A percentile compares a stretch with the other conserved stretches of the same genome.
Evolutionary conservation across 805 yeast genomes (phyloP).

Genomic region (Wickerhamiella sorbophila): DNA sequence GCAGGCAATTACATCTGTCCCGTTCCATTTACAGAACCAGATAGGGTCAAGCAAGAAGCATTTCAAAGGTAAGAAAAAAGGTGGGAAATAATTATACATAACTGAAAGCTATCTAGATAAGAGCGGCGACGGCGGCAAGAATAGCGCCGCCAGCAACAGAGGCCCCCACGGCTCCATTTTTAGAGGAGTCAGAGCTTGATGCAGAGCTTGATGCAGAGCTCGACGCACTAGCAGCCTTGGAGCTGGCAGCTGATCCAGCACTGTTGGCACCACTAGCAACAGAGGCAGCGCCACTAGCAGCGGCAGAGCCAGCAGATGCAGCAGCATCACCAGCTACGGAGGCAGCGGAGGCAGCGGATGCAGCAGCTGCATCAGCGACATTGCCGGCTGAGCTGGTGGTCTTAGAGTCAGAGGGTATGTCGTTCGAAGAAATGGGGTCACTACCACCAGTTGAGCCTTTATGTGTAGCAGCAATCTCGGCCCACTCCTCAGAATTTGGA

Average conservation of each 20-base stretch:
- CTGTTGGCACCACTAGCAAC: slow-evolving; percentile 1
- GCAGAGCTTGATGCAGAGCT: neutral
- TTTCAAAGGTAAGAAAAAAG: slow-evolving; percentile 52
- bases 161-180: slow-evolving; percentile 3
- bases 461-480: neutral
- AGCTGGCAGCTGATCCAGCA: neutral
- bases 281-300: neutral
- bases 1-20: slow-evolving; percentile 48
- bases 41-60: slow-evolving; percentile 39
- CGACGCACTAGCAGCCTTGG: neutral
- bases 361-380: neutral
- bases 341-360: neutral
- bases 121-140: slow-evolving; percentile 10
- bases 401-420: neutral
- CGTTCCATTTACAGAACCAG: slow-evolving; percentile 45
- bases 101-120: slow-evolving; percentile 7
- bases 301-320: neutral
- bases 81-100: neutral
- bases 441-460: neutral
- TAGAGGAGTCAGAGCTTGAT: neutral
- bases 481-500: neutral
- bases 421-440: neutral
- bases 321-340: slow-evolving; percentile 2
- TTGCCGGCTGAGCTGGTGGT: neutral
- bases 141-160: slow-evolving; percentile 12